A percentile compares a stretch with the other conserved stretches of the same genome.
phyloP scores from a whole-genome alignment of 805 yeast species.

The Diddensiella caesifluorescens region DNA sequence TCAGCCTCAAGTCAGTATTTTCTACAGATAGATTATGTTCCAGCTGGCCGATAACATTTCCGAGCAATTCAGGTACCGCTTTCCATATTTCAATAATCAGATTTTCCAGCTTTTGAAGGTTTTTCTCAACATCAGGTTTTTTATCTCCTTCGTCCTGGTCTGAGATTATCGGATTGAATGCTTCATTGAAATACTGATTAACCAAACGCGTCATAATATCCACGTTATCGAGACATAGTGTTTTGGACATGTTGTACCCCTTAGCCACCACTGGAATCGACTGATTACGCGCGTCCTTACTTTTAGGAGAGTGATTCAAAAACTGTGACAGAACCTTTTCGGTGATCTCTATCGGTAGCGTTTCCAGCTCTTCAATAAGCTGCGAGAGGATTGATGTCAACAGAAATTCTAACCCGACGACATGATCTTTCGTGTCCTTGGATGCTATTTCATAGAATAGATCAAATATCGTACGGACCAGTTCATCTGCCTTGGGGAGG shows the following conservation, averaged over 20 bases:
- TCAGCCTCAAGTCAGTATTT: slow-evolving; percentile 52
- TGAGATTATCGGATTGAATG: slow-evolving; percentile 34
- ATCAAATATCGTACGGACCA: slow-evolving; percentile 54
- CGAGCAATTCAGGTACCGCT: slow-evolving; percentile 65
- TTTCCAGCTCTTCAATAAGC: slow-evolving; percentile 63
- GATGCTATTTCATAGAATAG: slow-evolving; percentile 53
- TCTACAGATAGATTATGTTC: slow-evolving; percentile 71
- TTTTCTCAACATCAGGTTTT: slow-evolving; percentile 25
- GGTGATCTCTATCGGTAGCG: slow-evolving; percentile 55
- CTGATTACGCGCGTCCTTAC: slow-evolving; percentile 18
- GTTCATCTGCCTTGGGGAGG: slow-evolving; percentile 52
- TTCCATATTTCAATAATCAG: slow-evolving; percentile 68
- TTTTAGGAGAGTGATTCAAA: slow-evolving; percentile 33
- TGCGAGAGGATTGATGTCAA: slow-evolving; percentile 70
- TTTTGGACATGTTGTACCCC: slow-evolving; percentile 59
- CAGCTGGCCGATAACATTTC: slow-evolving; percentile 69
- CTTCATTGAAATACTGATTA: slow-evolving; percentile 75
- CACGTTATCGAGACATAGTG: slow-evolving; percentile 62
- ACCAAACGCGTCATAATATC: slow-evolving; percentile 72
- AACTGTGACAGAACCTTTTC: slow-evolving; percentile 63
- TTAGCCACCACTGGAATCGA: slow-evolving; percentile 38
- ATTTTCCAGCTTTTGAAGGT: slow-evolving; percentile 56
- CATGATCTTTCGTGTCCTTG: slow-evolving; percentile 43
- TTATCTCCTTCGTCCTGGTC: slow-evolving; percentile 26
- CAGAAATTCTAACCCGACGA: slow-evolving; percentile 51